phyloP scores from a whole-genome alignment of 768 basidiomycete species.

The Naganishia antarctica region DNA sequence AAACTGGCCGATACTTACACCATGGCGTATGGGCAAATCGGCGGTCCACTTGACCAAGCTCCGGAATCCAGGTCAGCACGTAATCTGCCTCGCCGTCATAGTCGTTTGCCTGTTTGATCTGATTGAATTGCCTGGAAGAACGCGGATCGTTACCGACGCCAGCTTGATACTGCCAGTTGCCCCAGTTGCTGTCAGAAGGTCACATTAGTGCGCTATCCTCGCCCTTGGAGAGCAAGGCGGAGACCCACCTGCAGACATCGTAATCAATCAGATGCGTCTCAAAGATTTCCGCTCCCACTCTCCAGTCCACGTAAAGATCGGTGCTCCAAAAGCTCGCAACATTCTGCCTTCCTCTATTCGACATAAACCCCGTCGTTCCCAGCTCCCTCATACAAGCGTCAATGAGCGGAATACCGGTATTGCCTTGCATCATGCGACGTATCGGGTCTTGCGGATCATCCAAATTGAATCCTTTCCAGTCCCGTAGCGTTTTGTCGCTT shows the following conservation, averaged over 20 bases:
- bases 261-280: conserved; percentile 52
- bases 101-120: conserved; percentile 48
- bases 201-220: no score
- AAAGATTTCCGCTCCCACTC: conserved; percentile 54
- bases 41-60: conserved; percentile 38
- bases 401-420: conserved; percentile 52
- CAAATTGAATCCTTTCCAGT: conserved; percentile 39
- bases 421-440: conserved; percentile 47
- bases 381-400: conserved; percentile 52
- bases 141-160: conserved; percentile 49
- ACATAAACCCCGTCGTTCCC: conserved; percentile 50
- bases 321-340: conserved; percentile 53
- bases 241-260: conserved; percentile 59
- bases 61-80: conserved; percentile 44
- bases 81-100: conserved; percentile 44
- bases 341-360: conserved; percentile 54
- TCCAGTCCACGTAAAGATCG: conserved; percentile 53
- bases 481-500: conserved; percentile 31
- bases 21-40: conserved; percentile 45
- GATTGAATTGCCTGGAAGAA: conserved; percentile 48
- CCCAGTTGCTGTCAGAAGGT: conserved; percentile 37
- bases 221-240: no score
- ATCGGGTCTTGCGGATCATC: conserved; percentile 36
- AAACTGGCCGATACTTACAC: conserved; percentile 35
- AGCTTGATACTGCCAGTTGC: conserved; percentile 47